A percentile compares a stretch with the other conserved stretches of the same genome.
These are phyloP conservation scores for Smithsoniella earleae DNA, from an alignment of 163 green algal species.

Conservation along the genomic window DNA sequence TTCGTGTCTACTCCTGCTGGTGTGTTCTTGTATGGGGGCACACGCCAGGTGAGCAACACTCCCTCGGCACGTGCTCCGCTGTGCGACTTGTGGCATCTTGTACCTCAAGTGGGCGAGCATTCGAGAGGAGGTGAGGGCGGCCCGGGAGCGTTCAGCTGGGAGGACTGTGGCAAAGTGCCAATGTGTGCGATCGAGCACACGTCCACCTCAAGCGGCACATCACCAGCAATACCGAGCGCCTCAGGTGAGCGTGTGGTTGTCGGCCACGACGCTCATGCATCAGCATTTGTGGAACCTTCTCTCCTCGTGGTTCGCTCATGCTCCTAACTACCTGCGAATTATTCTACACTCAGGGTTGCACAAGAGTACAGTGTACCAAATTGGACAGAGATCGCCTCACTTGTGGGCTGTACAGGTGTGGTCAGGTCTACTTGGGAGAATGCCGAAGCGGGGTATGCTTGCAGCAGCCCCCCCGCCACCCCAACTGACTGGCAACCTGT, in stretches of 20 bases:
- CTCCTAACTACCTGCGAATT: not conserved
- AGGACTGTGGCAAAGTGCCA: slow-evolving; percentile 20
- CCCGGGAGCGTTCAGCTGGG: not conserved
- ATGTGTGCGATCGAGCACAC: slow-evolving; percentile 18
- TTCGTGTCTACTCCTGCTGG: not conserved
- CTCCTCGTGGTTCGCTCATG: slow-evolving; percentile 24
- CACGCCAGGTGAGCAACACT: not conserved
- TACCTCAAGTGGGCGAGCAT: not conserved
- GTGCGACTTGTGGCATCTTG: slow-evolving; percentile 20
- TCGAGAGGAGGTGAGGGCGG: not conserved
- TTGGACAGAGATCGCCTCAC: not conserved
- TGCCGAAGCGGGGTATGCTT: slow-evolving; percentile 19
- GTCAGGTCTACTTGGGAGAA: slow-evolving; percentile 25
- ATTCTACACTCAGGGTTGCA: not conserved
- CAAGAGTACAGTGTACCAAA: not conserved
- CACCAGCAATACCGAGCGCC: not conserved
- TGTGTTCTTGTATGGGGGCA: slow-evolving; percentile 12
- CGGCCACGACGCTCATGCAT: slow-evolving; percentile 13
- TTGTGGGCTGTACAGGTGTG: slow-evolving; percentile 22
- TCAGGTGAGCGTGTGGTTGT: slow-evolving; percentile 7
- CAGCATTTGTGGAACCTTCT: slow-evolving; percentile 19
- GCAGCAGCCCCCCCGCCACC: not conserved
- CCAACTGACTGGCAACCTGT: slow-evolving; percentile 27
- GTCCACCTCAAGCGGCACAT: not conserved
- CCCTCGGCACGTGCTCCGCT: not conserved